Evolutionary conservation across 2,329 filamentous ascomycete species (phyloP).

Genomic region (Exophiala aquamarina): DNA sequence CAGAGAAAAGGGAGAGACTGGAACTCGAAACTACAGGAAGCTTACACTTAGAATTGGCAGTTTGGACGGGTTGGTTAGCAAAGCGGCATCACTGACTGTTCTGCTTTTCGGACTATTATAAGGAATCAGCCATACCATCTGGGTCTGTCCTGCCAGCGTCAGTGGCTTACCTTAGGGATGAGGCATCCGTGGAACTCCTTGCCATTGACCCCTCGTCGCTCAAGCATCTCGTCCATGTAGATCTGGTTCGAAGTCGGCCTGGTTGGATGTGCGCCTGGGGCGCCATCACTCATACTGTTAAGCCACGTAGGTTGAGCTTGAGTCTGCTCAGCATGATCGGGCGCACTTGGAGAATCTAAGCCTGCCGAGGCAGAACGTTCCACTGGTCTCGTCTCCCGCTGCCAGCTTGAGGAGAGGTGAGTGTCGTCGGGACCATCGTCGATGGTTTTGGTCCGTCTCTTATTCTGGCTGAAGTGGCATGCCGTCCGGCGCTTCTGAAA

Average conservation of each 20-base stretch:
- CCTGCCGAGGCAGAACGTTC: neutral
- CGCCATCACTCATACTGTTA: neutral
- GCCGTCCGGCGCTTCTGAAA: conserved; percentile 25
- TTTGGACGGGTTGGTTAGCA: too few species aligned
- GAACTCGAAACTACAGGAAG: conserved; percentile 36
- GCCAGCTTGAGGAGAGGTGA: neutral
- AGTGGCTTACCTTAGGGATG: conserved; percentile 7
- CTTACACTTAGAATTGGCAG: conserved; percentile 33
- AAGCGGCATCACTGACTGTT: conserved; percentile 13
- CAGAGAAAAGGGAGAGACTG: conserved; percentile 38
- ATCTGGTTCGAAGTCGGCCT: neutral
- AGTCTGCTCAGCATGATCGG: neutral
- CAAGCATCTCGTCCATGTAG: conserved; percentile 12
- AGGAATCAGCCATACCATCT: neutral
- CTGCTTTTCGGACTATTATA: conserved; percentile 15
- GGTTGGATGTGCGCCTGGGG: neutral
- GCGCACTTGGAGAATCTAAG: neutral
- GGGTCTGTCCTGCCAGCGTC: too few species aligned
- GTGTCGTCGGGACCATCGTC: conserved; percentile 1
- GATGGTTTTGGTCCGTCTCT: conserved; percentile 19
- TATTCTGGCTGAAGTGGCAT: conserved; percentile 30
- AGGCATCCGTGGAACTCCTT: conserved; percentile 10
- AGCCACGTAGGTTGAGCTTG: neutral
- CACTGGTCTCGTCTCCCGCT: neutral
- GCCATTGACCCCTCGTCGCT: neutral